A percentile compares a stretch with the other conserved stretches of the same genome.
Conservation (phyloP, 2,329 filamentous ascomycete genomes). For the Onygenales sp. region DNA sequence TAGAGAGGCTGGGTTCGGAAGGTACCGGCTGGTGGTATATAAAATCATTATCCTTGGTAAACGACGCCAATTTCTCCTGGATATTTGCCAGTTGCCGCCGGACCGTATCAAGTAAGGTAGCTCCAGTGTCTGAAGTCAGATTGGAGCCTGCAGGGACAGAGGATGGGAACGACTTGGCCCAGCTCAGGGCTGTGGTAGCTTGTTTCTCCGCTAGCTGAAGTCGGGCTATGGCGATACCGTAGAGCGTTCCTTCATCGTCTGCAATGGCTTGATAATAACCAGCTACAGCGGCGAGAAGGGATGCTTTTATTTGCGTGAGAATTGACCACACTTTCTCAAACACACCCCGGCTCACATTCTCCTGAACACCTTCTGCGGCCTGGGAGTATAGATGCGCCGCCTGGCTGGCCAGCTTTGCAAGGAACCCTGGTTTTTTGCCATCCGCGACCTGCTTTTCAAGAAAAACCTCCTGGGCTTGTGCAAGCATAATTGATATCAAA, state of each 20-base stretch:
- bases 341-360: slow-evolving; percentile 80
- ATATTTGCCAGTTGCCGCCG: slow-evolving; percentile 73
- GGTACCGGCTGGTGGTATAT: slow-evolving; percentile 94
- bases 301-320: slow-evolving; percentile 63
- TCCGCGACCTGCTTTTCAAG: slow-evolving; percentile 91
- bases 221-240: slow-evolving; percentile 75
- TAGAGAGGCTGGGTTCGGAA: slow-evolving; percentile 67
- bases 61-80: slow-evolving; percentile 66
- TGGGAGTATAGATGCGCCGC: slow-evolving; percentile 81
- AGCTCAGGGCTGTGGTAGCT: slow-evolving; percentile 66
- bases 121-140: slow-evolving; percentile 67
- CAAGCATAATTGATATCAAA: slow-evolving; percentile 83
- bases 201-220: slow-evolving; percentile 71
- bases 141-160: slow-evolving; percentile 75
- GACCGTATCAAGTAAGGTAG: slow-evolving; percentile 65
- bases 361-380: slow-evolving; percentile 79
- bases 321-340: slow-evolving; percentile 92
- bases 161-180: slow-evolving; percentile 70
- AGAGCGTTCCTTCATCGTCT: slow-evolving; percentile 79
- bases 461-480: slow-evolving; percentile 94
- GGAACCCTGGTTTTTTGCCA: slow-evolving; percentile 79
- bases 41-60: slow-evolving; percentile 91
- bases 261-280: slow-evolving; percentile 90
- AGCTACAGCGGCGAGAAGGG: slow-evolving; percentile 72
- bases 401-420: slow-evolving; percentile 90